Percentiles rank a stretch among this genome's conserved stretches.
Conservation (phyloP, 2,329 filamentous ascomycete genomes). For the Cladosporium sp. region DNA sequence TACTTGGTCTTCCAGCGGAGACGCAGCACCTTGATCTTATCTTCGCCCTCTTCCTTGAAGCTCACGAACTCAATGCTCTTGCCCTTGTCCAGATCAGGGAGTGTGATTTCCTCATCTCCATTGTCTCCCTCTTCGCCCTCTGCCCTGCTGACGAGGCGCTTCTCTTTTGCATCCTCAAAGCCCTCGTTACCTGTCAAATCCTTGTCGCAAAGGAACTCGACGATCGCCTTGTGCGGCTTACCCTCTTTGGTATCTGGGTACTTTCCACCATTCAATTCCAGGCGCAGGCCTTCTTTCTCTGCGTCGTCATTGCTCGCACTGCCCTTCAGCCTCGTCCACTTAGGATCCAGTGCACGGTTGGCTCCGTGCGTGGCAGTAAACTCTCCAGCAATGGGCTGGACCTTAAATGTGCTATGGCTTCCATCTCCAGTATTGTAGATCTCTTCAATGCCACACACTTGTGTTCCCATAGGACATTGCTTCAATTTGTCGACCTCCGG, state of each 20-base stretch:
- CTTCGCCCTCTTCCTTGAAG: conserved; percentile 59
- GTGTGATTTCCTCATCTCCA: conserved; percentile 27
- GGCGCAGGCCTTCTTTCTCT: conserved; percentile 65
- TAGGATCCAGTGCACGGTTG: conserved; percentile 55
- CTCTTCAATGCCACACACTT: conserved; percentile 73
- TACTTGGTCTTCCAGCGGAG: conserved; percentile 85
- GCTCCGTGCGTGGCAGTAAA: conserved; percentile 55
- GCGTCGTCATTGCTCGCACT: conserved; percentile 62
- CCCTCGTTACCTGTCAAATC: conserved; percentile 68
- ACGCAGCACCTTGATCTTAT: conserved; percentile 60
- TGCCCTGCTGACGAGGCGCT: conserved; percentile 14
- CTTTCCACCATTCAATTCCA: conserved; percentile 61
- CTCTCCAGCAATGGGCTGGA: conserved; percentile 72
- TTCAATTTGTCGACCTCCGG: conserved; percentile 53
- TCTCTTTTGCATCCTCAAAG: conserved; percentile 58
- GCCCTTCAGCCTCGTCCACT: conserved; percentile 61
- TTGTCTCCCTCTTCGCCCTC: conserved; percentile 30
- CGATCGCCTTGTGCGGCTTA: conserved; percentile 65
- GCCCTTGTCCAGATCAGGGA: conserved; percentile 45
- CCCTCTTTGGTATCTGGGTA: conserved; percentile 49
- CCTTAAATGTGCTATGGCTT: conserved; percentile 48
- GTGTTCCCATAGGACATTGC: conserved; percentile 62
- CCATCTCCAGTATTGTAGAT: conserved; percentile 46
- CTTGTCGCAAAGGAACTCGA: conserved; percentile 80
- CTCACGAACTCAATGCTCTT: conserved; percentile 71